Conservation (phyloP, 2,329 filamentous ascomycete genomes). For the Fusarium sp. region DNA sequence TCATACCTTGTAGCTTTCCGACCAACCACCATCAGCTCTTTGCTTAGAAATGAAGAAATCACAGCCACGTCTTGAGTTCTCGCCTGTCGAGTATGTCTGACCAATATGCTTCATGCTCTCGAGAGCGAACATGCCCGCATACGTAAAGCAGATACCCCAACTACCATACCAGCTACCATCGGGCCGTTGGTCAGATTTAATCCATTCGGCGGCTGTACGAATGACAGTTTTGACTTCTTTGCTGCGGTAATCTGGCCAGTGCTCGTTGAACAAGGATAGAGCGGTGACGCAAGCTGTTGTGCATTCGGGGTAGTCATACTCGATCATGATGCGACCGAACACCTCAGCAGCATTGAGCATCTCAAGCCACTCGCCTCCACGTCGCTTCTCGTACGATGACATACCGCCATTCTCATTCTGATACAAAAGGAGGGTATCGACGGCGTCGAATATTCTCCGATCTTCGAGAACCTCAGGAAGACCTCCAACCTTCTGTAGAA, state of each 20-base stretch:
- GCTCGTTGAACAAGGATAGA: slow-evolving; percentile 82
- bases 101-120: slow-evolving; percentile 86
- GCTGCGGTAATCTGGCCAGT: slow-evolving; percentile 84
- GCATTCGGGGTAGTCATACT: slow-evolving; percentile 98
- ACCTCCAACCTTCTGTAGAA: slow-evolving; percentile 82
- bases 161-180: slow-evolving; percentile 98
- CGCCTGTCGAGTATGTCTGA: slow-evolving; percentile 82
- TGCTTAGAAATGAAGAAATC: slow-evolving; percentile 89
- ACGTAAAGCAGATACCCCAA: slow-evolving; percentile 99
- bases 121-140: slow-evolving; percentile 95
- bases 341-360: slow-evolving; percentile 95
- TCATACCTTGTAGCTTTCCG: slow-evolving; percentile 85
- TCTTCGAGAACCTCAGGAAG: slow-evolving; percentile 83
- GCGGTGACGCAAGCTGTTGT: slow-evolving; percentile 95
- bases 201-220: slow-evolving; percentile 81
- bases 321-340: slow-evolving; percentile 97
- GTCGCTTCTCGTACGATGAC: slow-evolving; percentile 88
- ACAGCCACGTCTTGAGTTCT: slow-evolving; percentile 79
- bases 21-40: slow-evolving; percentile 93
- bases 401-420: slow-evolving; percentile 89
- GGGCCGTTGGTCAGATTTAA: slow-evolving; percentile 79
- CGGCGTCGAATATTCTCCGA: slow-evolving; percentile 84
- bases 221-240: slow-evolving; percentile 82
- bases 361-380: slow-evolving; percentile 84
- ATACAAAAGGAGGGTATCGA: slow-evolving; percentile 92